phyloP scores from a whole-genome alignment of 352 stramenopile genomes.

The Globisporangium okanoganense region DNA sequence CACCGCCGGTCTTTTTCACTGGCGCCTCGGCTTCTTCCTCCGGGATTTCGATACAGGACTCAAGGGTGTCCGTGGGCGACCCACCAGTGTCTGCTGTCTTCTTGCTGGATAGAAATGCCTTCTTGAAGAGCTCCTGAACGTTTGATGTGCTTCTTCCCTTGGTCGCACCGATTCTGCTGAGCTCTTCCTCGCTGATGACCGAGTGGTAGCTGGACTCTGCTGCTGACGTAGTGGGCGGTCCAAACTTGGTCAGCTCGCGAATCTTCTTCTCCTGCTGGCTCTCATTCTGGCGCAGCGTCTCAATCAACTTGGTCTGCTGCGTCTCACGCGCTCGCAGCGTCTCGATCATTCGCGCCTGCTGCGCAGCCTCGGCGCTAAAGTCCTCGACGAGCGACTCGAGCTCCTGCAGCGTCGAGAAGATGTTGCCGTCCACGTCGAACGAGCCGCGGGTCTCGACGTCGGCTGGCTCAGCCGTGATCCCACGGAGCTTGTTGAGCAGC shows the following conservation, averaged over 20 bases:
- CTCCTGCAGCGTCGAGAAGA: slow-evolving; percentile 30
- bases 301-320: slow-evolving; percentile 38
- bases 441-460: slow-evolving; percentile 5
- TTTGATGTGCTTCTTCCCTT: slow-evolving; percentile 37
- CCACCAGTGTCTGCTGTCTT: slow-evolving; percentile 7
- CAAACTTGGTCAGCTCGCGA: slow-evolving; percentile 23
- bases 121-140: slow-evolving; percentile 46
- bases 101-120: slow-evolving; percentile 24
- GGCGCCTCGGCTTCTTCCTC: not conserved
- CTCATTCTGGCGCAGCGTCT: slow-evolving; percentile 29
- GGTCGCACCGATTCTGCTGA: slow-evolving; percentile 15
- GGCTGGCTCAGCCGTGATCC: slow-evolving; percentile 6
- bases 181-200: slow-evolving; percentile 14
- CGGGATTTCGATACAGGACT: not conserved
- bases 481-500: slow-evolving; percentile 19
- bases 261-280: slow-evolving; percentile 26
- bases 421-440: slow-evolving; percentile 9
- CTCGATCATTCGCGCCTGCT: slow-evolving; percentile 40
- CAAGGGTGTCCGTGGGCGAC: slow-evolving; percentile 4
- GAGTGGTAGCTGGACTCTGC: slow-evolving; percentile 2
- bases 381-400: slow-evolving; percentile 49
- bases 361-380: slow-evolving; percentile 41
- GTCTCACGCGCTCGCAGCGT: slow-evolving; percentile 27
- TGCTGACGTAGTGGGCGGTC: slow-evolving; percentile 7
- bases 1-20: slow-evolving; percentile 14